A percentile compares a stretch with the other conserved stretches of the same genome.
Evolutionary conservation across 2,329 filamentous ascomycete genomes (phyloP).

Genomic region (Colletotrichum tropicale): DNA sequence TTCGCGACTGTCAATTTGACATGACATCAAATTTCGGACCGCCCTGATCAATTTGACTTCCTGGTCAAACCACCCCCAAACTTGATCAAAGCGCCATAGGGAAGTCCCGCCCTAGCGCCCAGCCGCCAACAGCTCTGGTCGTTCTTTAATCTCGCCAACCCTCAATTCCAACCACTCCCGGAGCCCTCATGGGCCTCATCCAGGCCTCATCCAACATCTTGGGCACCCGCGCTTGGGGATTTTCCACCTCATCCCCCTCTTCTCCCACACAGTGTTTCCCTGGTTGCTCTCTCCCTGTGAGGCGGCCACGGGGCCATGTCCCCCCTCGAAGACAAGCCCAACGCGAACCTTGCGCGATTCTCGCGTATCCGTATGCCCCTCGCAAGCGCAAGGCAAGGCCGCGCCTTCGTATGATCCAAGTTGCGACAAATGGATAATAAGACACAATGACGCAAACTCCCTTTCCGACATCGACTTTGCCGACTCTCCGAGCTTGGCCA

Average conservation of each 20-base stretch:
- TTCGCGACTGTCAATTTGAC: slow-evolving; percentile 12
- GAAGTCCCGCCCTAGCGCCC: slow-evolving; percentile 12
- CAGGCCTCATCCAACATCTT: not conserved
- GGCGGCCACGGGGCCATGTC: not conserved
- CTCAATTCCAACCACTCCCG: not conserved
- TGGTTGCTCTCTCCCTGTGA: not conserved
- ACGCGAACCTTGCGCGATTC: not conserved
- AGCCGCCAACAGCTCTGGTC: not conserved
- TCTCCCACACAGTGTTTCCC: not conserved
- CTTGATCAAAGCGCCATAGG: slow-evolving; percentile 14
- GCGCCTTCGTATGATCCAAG: not conserved
- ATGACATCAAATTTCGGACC: slow-evolving; percentile 20
- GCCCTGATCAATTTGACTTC: slow-evolving; percentile 20
- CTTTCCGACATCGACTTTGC: not conserved
- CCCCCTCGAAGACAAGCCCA: not conserved
- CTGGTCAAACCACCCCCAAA: slow-evolving; percentile 16
- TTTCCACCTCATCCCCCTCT: not conserved
- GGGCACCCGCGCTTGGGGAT: slow-evolving; percentile 3
- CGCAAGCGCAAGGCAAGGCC: not conserved
- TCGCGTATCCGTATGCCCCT: not conserved
- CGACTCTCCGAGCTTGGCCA: not conserved
- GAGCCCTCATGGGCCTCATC: not conserved
- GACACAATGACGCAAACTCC: not conserved
- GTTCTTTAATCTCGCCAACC: slow-evolving; percentile 5
- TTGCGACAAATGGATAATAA: not conserved